A percentile compares a stretch with the other conserved stretches of the same genome.
phyloP scores from a whole-genome alignment of 768 basidiomycete genomes.

The Auricularia sp. region DNA sequence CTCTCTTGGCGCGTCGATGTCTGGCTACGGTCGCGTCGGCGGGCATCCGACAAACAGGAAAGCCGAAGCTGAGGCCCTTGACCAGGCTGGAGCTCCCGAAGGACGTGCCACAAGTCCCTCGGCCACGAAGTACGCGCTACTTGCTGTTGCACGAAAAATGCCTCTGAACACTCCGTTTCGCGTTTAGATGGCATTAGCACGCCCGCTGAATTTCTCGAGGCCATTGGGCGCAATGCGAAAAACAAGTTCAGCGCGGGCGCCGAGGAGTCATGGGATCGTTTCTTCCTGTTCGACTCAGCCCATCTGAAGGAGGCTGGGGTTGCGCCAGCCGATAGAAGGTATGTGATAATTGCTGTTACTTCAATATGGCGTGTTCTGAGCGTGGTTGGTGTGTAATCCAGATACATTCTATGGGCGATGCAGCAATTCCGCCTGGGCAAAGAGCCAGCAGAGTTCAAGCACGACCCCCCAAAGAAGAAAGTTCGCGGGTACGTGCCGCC shows the following conservation, averaged over 20 bases:
- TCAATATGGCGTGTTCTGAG: background rate
- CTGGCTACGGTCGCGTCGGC: background rate
- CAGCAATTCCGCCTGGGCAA: slow-evolving; percentile 59
- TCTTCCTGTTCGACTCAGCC: slow-evolving; percentile 52
- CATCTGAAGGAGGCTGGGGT: slow-evolving; percentile 59
- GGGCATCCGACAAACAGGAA: background rate
- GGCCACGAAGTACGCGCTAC: slow-evolving; percentile 21
- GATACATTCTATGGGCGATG: slow-evolving; percentile 81
- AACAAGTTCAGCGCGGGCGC: slow-evolving; percentile 49
- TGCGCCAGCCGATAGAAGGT: slow-evolving; percentile 62
- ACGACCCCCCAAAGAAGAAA: slow-evolving; percentile 58
- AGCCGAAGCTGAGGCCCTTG: background rate
- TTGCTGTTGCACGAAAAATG: slow-evolving; percentile 2
- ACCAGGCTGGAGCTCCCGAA: background rate
- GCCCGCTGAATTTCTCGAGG: slow-evolving; percentile 55
- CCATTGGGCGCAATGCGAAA: slow-evolving; percentile 60
- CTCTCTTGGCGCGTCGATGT: background rate
- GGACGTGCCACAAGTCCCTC: slow-evolving; percentile 17
- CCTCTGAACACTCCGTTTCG: background rate
- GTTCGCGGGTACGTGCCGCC: slow-evolving; percentile 56
- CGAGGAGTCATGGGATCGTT: slow-evolving; percentile 45
- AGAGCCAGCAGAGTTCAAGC: slow-evolving; percentile 49
- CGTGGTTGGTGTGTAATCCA: slow-evolving; percentile 17
- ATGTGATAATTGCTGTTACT: slow-evolving; percentile 13
- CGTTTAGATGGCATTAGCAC: slow-evolving; percentile 39